Evolutionary conservation across 2,329 filamentous ascomycete species (phyloP), one percentile per base, ranked within the genome.

Genomic region (Gnomoniopsis smithogilvyi): DNA sequence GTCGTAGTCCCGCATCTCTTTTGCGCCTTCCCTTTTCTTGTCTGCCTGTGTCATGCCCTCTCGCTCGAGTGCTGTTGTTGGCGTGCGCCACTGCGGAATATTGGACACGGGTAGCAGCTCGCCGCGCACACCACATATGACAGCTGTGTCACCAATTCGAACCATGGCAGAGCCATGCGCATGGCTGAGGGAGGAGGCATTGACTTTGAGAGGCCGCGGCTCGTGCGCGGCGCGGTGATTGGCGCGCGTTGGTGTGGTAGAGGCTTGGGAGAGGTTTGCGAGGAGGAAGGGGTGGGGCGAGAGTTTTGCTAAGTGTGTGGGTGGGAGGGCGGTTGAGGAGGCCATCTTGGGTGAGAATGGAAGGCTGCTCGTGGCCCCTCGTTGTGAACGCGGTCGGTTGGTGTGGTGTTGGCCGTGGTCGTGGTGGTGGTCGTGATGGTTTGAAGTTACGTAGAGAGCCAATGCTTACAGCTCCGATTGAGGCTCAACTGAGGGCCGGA

Each of bases 131-230:
- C 94, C 95, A 70, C 93, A 97, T 41, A 99, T 93, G n/a, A 93
- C 91, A 1, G 92, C 92, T 1, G 94, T 98, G 72, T 96, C 91
- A 50, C 95, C 95, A 54, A 90, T 80, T 38, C 95, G 86, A 52
- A 98, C 90, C 0, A 98, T 88, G 1, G 94, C 89, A 67, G 91
- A 96, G 54, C 95, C 95, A 70, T 96, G 88, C 58, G 92, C 89
- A 72, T 99, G 92, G 0, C 92, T 91, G 52, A 99, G 79, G 22
- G 91, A 95, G 26, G 90, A 90, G 0, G 86, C 86, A 73, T 97
- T 95, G 66, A 95, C 80, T 36, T 87, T 86, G n/a, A 90, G 86
- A 22, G 80, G 73, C 48, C 95, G 88, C 60, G 87, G 85, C 67
- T 93, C 83, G 33, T 82, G 77, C 7, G 90, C 84, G 2, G 80